Evolutionary conservation across 2,329 filamentous ascomycete species (phyloP).

Genomic region (Acrocalymma vagum): DNA sequence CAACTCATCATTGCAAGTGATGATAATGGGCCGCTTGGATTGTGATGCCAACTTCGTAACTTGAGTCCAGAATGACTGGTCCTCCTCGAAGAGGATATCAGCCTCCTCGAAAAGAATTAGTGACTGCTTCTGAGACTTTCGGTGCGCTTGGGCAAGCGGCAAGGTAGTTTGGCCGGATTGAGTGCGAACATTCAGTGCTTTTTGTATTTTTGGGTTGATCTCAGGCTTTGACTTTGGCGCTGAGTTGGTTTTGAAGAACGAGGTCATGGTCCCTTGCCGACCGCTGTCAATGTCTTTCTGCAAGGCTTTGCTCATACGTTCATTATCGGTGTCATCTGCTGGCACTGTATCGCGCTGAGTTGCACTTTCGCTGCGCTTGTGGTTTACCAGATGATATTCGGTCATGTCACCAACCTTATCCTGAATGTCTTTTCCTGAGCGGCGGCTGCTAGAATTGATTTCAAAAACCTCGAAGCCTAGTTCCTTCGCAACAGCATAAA

Average conservation of each 20-base stretch:
- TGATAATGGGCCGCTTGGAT: conserved; percentile 90
- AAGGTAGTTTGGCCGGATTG: conserved; percentile 30
- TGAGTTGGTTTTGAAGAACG: conserved; percentile 72
- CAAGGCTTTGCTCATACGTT: conserved; percentile 54
- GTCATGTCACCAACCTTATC: conserved; percentile 98
- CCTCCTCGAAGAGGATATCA: conserved; percentile 92
- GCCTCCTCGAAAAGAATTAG: conserved; percentile 94
- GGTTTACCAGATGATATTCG: conserved; percentile 86
- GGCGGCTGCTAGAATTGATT: conserved; percentile 83
- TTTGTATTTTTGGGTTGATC: conserved; percentile 18
- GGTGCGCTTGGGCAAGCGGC: conserved; percentile 37
- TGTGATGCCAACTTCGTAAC: conserved; percentile 79
- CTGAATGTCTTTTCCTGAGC: conserved; percentile 87
- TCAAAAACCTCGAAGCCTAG: conserved; percentile 94
- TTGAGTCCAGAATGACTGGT: conserved; percentile 92
- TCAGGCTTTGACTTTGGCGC: conserved; percentile 33
- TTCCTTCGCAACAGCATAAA: conserved; percentile 92
- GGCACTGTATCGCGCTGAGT: conserved; percentile 13
- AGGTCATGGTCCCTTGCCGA: conserved; percentile 80
- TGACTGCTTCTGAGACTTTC: conserved; percentile 80
- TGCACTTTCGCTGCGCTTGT: conserved; percentile 42
- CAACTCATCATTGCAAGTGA: conserved; percentile 94
- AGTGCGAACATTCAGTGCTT: conserved; percentile 11
- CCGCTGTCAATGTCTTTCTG: conserved; percentile 69
- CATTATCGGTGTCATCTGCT: conserved; percentile 45